These are phyloP conservation scores for Panaeolus papilionaceus DNA, from an alignment of 768 basidiomycete genomes.

Conservation along the genomic window DNA sequence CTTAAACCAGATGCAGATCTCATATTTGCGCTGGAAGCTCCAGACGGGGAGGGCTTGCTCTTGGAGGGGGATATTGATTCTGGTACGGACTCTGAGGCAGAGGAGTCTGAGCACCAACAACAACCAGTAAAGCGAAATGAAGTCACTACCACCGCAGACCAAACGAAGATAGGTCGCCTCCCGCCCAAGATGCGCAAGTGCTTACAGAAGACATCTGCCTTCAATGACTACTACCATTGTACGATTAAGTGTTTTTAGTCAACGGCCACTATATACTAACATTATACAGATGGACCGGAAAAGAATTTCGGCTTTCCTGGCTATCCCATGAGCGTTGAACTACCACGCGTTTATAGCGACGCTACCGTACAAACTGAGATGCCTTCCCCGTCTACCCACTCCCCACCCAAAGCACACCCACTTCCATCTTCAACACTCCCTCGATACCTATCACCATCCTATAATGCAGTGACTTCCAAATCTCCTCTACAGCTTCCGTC, in stretches of 20 bases:
- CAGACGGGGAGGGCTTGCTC: constrained; percentile 27
- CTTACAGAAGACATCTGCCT: constrained; percentile 10
- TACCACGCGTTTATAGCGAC: constrained; percentile 29
- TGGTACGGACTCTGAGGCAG: constrained; percentile 41
- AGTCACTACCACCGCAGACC: neutral
- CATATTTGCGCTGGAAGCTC: constrained; percentile 60
- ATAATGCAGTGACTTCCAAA: neutral
- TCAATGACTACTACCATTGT: constrained; percentile 4
- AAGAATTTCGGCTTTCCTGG: constrained; percentile 24
- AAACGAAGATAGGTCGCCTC: constrained; percentile 24
- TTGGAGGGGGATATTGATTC: constrained; percentile 60
- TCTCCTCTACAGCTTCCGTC: constrained; percentile 31
- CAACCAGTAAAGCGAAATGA: constrained; percentile 48
- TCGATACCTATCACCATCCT: neutral
- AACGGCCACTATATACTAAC: neutral
- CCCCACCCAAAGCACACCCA: constrained; percentile 16
- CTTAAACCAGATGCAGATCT: constrained; percentile 37
- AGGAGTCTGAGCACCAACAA: constrained; percentile 39
- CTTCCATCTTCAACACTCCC: neutral
- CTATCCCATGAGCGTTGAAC: constrained; percentile 25
- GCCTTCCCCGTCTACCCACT: constrained; percentile 18
- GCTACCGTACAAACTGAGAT: constrained; percentile 32
- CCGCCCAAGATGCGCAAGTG: constrained; percentile 35
- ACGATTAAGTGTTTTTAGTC: neutral
- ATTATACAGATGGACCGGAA: constrained; percentile 2